Evolutionary conservation across 768 basidiomycete genomes (phyloP).

Genomic region (Chiua virens): DNA sequence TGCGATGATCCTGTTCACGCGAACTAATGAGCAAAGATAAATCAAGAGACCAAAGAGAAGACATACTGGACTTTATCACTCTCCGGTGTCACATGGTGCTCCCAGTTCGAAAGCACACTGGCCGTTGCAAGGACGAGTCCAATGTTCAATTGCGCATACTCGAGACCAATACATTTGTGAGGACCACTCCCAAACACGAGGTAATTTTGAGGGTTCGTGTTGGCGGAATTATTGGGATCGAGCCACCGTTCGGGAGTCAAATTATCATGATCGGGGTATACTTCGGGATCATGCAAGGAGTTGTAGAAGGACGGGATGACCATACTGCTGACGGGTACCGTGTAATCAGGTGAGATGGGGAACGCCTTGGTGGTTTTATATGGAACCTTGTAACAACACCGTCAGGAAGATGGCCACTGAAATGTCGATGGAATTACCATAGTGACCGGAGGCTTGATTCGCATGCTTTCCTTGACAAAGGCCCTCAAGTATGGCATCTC

Average conservation of each 20-base stretch:
- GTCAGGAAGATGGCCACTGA: constrained; percentile 4
- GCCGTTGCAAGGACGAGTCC: constrained; percentile 84
- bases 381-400: constrained; percentile 64
- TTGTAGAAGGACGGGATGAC: constrained; percentile 93
- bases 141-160: constrained; percentile 93
- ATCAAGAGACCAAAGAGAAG: background rate
- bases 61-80: constrained; percentile 83
- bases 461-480: constrained; percentile 90
- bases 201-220: constrained; percentile 89
- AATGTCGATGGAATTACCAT: constrained; percentile 59
- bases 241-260: constrained; percentile 94
- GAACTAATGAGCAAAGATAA: background rate
- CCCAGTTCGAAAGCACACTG: constrained; percentile 75
- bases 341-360: constrained; percentile 90
- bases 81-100: constrained; percentile 78
- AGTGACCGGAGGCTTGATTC: constrained; percentile 90
- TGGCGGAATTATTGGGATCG: constrained; percentile 74
- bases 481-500: constrained; percentile 92
- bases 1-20: constrained; percentile 73
- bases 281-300: constrained; percentile 84
- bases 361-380: constrained; percentile 88
- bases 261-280: constrained; percentile 84
- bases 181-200: constrained; percentile 94
- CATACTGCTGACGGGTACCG: constrained; percentile 89
- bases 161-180: constrained; percentile 88